Conservation (phyloP, 1,139 yeast species). For the Debaryomyces fabryi region DNA sequence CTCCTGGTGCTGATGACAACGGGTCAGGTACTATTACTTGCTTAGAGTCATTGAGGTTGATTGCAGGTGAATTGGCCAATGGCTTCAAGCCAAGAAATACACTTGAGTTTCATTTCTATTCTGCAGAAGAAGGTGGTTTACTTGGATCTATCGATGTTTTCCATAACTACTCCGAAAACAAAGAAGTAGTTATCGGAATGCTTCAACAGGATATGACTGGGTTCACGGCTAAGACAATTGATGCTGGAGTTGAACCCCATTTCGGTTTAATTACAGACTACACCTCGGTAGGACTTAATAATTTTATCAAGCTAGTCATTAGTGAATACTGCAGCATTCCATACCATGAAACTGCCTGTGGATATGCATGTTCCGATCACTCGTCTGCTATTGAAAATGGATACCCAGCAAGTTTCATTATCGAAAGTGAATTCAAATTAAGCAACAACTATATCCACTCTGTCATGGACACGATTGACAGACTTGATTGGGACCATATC, state of each 20-base stretch:
- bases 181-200: constrained; percentile 71
- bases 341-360: constrained; percentile 76
- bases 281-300: constrained; percentile 60
- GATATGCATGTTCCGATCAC: constrained; percentile 93
- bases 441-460: constrained; percentile 76
- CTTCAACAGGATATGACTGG: constrained; percentile 98
- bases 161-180: constrained; percentile 48
- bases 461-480: constrained; percentile 77
- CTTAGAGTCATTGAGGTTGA: constrained; percentile 71
- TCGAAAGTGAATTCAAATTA: constrained; percentile 70
- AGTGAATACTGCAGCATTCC: constrained; percentile 66
- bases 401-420: constrained; percentile 78
- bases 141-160: constrained; percentile 85
- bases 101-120: constrained; percentile 88
- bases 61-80: constrained; percentile 43
- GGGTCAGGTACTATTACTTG: constrained; percentile 86
- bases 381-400: constrained; percentile 84
- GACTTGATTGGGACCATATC: constrained; percentile 76
- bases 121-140: constrained; percentile 94
- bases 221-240: constrained; percentile 58
- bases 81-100: constrained; percentile 64
- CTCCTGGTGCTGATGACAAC: constrained; percentile 97
- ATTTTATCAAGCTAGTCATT: constrained; percentile 64
- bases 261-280: constrained; percentile 82
- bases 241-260: constrained; percentile 64